A percentile compares a stretch with the other conserved stretches of the same genome.
Evolutionary conservation across 225 moss, liverwort and hornwort genomes (phyloP).

Genomic region (Sphagnum tenellum): DNA sequence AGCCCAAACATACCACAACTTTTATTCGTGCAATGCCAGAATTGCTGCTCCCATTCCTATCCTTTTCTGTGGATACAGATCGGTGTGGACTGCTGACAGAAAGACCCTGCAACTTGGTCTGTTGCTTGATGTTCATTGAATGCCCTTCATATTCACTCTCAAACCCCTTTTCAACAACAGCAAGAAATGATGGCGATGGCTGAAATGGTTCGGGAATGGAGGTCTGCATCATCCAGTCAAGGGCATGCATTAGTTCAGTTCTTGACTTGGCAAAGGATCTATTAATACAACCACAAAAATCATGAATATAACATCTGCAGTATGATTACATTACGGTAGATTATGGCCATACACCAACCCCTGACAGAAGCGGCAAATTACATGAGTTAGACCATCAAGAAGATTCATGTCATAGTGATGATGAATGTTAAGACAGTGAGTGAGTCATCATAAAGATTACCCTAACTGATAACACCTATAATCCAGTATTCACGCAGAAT

Average conservation of each 20-base stretch:
- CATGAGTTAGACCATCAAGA: too few species aligned
- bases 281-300: neutral
- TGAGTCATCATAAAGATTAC: too few species aligned
- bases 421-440: too few species aligned
- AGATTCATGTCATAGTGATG: too few species aligned
- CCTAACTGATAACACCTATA: too few species aligned
- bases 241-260: neutral
- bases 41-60: slow-evolving; percentile 69
- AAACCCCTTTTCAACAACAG: slow-evolving; percentile 83
- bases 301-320: too few species aligned
- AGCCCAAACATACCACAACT: slow-evolving; percentile 77
- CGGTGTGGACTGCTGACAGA: slow-evolving; percentile 80
- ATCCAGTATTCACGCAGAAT: too few species aligned
- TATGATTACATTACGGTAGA: too few species aligned
- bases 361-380: too few species aligned
- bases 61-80: slow-evolving; percentile 74
- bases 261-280: neutral
- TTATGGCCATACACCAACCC: too few species aligned
- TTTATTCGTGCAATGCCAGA: slow-evolving; percentile 85
- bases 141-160: slow-evolving; percentile 62
- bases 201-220: slow-evolving; percentile 92
- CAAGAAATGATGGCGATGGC: slow-evolving; percentile 79
- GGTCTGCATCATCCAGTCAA: slow-evolving; percentile 35
- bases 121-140: slow-evolving; percentile 68
- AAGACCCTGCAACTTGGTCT: slow-evolving; percentile 56